These are phyloP conservation scores for Tetrapisispora fleetii DNA, from an alignment of 805 yeast genomes.

Conservation along the genomic window DNA sequence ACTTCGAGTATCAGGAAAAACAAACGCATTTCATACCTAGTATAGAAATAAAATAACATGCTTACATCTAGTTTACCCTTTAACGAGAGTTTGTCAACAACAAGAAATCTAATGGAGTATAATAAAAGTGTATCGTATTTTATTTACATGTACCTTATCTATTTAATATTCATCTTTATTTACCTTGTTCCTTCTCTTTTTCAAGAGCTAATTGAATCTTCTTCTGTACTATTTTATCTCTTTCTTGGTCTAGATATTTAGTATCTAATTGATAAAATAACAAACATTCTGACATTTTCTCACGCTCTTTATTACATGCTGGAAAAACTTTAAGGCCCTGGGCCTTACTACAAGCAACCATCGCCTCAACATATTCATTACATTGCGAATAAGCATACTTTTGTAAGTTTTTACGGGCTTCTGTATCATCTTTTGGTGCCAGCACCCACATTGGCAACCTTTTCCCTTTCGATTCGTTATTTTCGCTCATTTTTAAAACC, in stretches of 20 bases:
- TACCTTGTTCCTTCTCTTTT: neutral
- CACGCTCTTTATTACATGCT: slow-evolving; percentile 50
- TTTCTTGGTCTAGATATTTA: slow-evolving; percentile 57
- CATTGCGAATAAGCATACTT: slow-evolving; percentile 54
- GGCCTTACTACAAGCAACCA: slow-evolving; percentile 54
- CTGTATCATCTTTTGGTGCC: slow-evolving; percentile 67
- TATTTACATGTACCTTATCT: neutral
- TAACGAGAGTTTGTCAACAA: neutral
- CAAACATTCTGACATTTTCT: slow-evolving; percentile 56
- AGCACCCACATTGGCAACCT: slow-evolving; percentile 63
- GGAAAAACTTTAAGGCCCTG: slow-evolving; percentile 59
- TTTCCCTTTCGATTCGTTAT: neutral
- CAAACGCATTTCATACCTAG: neutral
- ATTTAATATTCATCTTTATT: neutral
- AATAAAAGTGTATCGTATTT: neutral
- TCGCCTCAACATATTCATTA: slow-evolving; percentile 56
- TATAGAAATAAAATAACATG: no score
- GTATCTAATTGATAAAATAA: slow-evolving; percentile 43
- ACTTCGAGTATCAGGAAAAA: slow-evolving; percentile 22
- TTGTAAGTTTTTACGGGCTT: slow-evolving; percentile 63
- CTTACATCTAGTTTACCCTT: neutral
- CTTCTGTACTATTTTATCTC: slow-evolving; percentile 52
- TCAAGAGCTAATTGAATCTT: slow-evolving; percentile 32
- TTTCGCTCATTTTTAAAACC: neutral
- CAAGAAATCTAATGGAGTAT: neutral